Conservation (phyloP, 2,329 filamentous ascomycete species). For the Apiospora koreana region DNA sequence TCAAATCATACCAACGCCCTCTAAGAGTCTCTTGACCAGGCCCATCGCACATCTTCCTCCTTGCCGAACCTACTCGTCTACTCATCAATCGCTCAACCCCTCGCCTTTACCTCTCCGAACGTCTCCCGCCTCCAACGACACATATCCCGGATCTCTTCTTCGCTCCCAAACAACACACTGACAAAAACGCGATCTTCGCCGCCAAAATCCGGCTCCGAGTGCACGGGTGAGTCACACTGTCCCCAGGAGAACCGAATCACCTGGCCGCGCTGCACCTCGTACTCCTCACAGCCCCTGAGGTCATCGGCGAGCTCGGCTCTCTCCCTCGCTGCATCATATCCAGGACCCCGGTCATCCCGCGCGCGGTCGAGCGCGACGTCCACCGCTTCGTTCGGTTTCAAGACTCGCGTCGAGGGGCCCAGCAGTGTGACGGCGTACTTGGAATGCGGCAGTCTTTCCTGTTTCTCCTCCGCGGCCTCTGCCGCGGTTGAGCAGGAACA, state of each 20-base stretch:
- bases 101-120: background rate
- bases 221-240: slow-evolving; percentile 12
- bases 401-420: slow-evolving; percentile 15
- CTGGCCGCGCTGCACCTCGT: slow-evolving; percentile 3
- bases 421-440: slow-evolving; percentile 18
- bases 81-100: background rate
- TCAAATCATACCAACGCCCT: background rate
- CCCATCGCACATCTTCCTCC: background rate
- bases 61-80: background rate
- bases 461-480: background rate
- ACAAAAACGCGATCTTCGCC: slow-evolving; percentile 13
- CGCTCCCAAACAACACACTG: slow-evolving; percentile 15
- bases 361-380: background rate
- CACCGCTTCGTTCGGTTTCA: background rate
- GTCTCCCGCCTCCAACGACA: background rate
- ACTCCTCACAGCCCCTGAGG: background rate
- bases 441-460: slow-evolving; percentile 11
- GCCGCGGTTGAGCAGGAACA: slow-evolving; percentile 9
- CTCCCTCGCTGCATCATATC: background rate
- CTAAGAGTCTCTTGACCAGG: background rate
- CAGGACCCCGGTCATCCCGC: background rate
- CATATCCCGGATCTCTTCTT: slow-evolving; percentile 16
- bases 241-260: slow-evolving; percentile 18
- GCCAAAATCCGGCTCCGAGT: slow-evolving; percentile 17
- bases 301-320: slow-evolving; percentile 9